Base-by-base conservation (phyloP, 441 rosid species). In the Mallotus repandus region DNA sequence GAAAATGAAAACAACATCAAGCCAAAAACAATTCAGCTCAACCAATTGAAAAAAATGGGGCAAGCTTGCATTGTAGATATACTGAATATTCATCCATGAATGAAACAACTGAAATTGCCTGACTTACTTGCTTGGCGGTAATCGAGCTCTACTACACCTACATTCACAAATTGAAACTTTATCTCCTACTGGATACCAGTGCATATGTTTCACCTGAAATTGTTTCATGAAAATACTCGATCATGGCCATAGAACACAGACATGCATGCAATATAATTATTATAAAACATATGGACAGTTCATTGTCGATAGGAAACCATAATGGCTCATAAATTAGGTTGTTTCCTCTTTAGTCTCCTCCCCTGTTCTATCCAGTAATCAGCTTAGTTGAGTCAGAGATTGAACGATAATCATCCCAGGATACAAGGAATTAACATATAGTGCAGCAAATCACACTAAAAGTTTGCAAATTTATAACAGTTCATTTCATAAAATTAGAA, bases 101-200 rank as follows among this genome's bases (percentile, higher is more conserved):
- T 19, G n/a, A 43, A 67, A 68, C 19, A 61, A 55, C 4, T 29
- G 57, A 57, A 68, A 29, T 71, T 60, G 57, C 29, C 22, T 21
- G 53, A 45, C 91, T 86, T 85, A 95, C 99, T 81, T 95, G 98
- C 98, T 95, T 74, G 99, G 91, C 59, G 98, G 99, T 73, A 95
- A 76, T 68, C 83, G 84, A 53, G 98, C 97, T 86, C 95, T 86
- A 75, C 87, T 88, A 84, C 95, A 88, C 84, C 98, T 84, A 79
- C 99, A 95, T 77, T 95, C 99, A 70, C 97, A 93, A 70, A 88
- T 58, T 64, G 97, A 90, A 78, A 90, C 87, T 82, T 89, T 79
- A 69, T 88, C 91, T 67, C 87, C 89, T 66, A 88, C 76, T 66
- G 70, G 79, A 86, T 89, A 93, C 97, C 97, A 95, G 77, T 95